phyloP scores from a whole-genome alignment of 768 basidiomycete species.

The Calvatia gigantea region DNA sequence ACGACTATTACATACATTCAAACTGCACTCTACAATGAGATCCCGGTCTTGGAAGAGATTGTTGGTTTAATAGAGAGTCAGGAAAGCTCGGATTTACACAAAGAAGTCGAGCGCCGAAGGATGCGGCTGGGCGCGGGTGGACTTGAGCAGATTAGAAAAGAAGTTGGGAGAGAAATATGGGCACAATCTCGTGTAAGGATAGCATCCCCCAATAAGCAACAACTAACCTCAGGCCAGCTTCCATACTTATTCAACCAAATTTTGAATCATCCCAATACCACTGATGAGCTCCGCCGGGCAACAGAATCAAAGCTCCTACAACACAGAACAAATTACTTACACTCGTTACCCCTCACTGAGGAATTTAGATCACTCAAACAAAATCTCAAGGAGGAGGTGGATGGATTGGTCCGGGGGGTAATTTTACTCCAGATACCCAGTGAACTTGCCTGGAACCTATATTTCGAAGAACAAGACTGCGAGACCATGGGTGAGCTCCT shows the following conservation, averaged over 20 bases:
- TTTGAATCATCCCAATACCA: constrained; percentile 75
- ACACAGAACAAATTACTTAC: constrained; percentile 59
- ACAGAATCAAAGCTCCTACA: constrained; percentile 75
- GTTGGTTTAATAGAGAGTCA: constrained; percentile 57
- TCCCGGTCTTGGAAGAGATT: constrained; percentile 73
- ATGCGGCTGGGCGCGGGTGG: constrained; percentile 69
- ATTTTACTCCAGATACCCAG: constrained; percentile 75
- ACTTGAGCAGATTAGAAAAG: constrained; percentile 54
- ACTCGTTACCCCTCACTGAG: constrained; percentile 46
- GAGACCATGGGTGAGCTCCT: constrained; percentile 56
- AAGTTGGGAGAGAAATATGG: constrained; percentile 67
- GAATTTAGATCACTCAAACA: constrained; percentile 38
- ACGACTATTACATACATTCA: constrained; percentile 59
- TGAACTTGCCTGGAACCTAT: constrained; percentile 78
- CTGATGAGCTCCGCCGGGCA: constrained; percentile 73
- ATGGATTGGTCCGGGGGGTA: constrained; percentile 69
- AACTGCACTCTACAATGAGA: constrained; percentile 60
- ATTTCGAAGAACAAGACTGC: constrained; percentile 70
- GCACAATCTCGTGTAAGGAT: constrained; percentile 51
- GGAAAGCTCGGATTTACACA: constrained; percentile 54
- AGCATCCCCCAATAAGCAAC: not conserved
- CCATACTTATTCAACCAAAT: constrained; percentile 73
- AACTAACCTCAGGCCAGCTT: constrained; percentile 39
- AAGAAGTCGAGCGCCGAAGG: constrained; percentile 75
- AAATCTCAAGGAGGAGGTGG: constrained; percentile 55